phyloP scores from a whole-genome alignment of 1,139 yeast species.

The Sugiyamaella novakii region DNA sequence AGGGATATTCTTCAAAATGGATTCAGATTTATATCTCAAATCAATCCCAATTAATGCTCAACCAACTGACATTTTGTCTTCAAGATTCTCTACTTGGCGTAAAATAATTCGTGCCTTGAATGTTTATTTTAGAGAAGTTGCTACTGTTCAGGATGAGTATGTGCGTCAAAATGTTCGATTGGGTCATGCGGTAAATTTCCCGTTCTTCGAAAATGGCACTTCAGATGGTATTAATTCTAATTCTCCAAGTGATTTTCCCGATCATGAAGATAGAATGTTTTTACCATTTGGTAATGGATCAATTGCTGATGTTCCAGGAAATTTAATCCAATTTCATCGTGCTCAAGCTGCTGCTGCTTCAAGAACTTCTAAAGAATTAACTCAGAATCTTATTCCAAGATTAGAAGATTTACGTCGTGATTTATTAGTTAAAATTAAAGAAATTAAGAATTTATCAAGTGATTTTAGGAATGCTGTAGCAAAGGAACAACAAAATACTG shows the following conservation, averaged over 20 bases:
- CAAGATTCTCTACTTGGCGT: slow-evolving; percentile 86
- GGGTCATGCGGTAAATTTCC: slow-evolving; percentile 73
- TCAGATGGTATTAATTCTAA: slow-evolving; percentile 9
- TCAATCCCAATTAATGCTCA: slow-evolving; percentile 57
- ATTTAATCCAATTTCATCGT: slow-evolving; percentile 74
- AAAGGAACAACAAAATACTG: slow-evolving; percentile 67
- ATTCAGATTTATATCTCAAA: slow-evolving; percentile 19
- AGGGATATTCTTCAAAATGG: too few relatives aligned
- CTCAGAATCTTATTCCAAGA: slow-evolving; percentile 71
- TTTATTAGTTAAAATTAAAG: slow-evolving; percentile 79
- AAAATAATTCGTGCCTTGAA: slow-evolving; percentile 72
- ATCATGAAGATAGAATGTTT: slow-evolving; percentile 53
- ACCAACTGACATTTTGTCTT: slow-evolving; percentile 86
- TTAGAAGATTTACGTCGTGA: slow-evolving; percentile 85
- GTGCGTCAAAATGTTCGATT: slow-evolving; percentile 80
- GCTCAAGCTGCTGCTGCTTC: slow-evolving; percentile 68
- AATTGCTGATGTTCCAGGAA: slow-evolving; percentile 75
- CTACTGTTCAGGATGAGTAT: slow-evolving; percentile 83
- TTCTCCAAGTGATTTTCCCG: slow-evolving; percentile 22
- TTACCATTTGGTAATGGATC: slow-evolving; percentile 80
- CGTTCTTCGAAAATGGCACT: slow-evolving; percentile 45
- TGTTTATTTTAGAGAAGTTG: slow-evolving; percentile 74
- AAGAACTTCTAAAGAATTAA: slow-evolving; percentile 71
- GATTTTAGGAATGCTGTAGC: slow-evolving; percentile 79
- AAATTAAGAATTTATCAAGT: slow-evolving; percentile 75